phyloP scores from a whole-genome alignment of 2,329 filamentous ascomycete species.

The Pestalotiopsis sp. region DNA sequence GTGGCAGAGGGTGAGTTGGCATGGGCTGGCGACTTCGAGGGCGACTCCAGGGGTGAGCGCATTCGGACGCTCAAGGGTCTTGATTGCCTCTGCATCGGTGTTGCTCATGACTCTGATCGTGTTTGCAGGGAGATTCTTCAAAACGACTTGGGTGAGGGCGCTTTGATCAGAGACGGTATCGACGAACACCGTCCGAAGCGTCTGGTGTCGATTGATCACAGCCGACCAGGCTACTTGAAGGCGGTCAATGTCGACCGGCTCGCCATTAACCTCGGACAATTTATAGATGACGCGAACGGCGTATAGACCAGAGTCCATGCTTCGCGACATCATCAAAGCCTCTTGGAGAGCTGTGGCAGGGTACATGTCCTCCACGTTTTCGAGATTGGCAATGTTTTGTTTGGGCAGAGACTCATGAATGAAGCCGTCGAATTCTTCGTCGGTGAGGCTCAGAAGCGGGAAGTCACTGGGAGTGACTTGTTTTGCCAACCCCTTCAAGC shows the following conservation, averaged over 20 bases:
- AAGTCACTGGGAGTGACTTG: constrained; percentile 36
- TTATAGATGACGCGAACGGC: constrained; percentile 7
- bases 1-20: constrained; percentile 26
- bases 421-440: constrained; percentile 30
- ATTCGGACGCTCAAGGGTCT: constrained; percentile 3
- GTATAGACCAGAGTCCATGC: constrained; percentile 13
- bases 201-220: constrained; percentile 1
- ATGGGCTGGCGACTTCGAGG: constrained; percentile 24
- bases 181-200: neutral
- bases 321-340: constrained; percentile 44
- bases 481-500: neutral
- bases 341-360: constrained; percentile 59
- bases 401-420: constrained; percentile 14
- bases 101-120: constrained; percentile 1
- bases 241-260: constrained; percentile 1
- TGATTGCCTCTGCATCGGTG: constrained; percentile 4
- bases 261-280: neutral
- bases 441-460: constrained; percentile 33
- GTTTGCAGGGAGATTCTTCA: constrained; percentile 7
- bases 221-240: constrained; percentile 3
- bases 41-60: constrained; percentile 11
- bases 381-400: constrained; percentile 10
- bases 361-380: constrained; percentile 48
- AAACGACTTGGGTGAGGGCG: constrained; percentile 12
- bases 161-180: constrained; percentile 9